Evolutionary conservation across 352 stramenopile genomes (phyloP).

Genomic region (Lagenidium giganteum): DNA sequence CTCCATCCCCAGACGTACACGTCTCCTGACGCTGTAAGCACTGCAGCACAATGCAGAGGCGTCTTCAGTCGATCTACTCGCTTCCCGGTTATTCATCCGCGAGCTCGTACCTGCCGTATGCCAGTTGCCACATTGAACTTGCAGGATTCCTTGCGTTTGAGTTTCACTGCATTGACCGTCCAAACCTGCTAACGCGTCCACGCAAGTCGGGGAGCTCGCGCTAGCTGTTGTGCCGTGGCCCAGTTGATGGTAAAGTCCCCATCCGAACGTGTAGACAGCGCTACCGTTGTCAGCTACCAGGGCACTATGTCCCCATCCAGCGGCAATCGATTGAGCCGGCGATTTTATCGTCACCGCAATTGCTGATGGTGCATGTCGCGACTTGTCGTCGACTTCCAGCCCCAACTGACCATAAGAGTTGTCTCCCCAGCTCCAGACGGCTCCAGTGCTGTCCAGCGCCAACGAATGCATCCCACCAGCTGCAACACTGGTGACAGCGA

Average conservation of each 20-base stretch:
- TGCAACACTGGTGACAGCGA: constrained; percentile 30
- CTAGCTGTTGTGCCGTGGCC: constrained; percentile 47
- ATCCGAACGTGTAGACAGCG: constrained; percentile 68
- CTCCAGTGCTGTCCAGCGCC: constrained; percentile 27
- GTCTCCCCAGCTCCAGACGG: constrained; percentile 60
- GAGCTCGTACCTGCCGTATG: constrained; percentile 68
- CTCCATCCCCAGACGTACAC: constrained; percentile 82
- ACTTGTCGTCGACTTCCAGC: constrained; percentile 2
- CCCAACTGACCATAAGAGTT: constrained; percentile 64
- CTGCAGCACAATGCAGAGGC: constrained; percentile 8
- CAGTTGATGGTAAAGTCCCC: constrained; percentile 77
- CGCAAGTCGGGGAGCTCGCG: constrained; percentile 14
- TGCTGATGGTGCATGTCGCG: background rate
- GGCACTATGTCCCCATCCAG: constrained; percentile 51
- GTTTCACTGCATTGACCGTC: too few relatives aligned
- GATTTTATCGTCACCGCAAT: constrained; percentile 9
- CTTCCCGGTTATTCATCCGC: too few relatives aligned
- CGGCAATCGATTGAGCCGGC: constrained; percentile 17
- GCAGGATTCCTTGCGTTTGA: constrained; percentile 28
- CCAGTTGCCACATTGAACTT: constrained; percentile 68
- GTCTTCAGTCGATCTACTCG: background rate
- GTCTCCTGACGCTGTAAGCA: constrained; percentile 46
- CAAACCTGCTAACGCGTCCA: constrained; percentile 49
- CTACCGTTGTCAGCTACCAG: constrained; percentile 26
- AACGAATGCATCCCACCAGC: constrained; percentile 64